Evolutionary conservation across 176 grass and related monocot genomes (phyloP), one percentile per base, ranked within the genome.

Genomic region (Cenchrus americanus): DNA sequence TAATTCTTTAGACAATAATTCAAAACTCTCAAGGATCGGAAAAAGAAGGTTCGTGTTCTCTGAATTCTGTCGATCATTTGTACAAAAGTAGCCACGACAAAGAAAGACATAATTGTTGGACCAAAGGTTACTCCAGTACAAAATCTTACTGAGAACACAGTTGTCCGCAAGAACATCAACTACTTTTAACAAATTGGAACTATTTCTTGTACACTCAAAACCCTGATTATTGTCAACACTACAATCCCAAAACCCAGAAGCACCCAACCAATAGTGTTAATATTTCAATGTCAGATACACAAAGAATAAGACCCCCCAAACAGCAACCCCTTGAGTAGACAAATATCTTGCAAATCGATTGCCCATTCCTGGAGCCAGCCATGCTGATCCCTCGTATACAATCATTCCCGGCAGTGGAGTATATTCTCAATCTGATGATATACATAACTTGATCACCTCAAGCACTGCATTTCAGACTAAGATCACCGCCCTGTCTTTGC

Each of bases 401-500:
- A 41, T 73, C 41, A 78, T 90, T 47, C 64, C 53, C 73, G 63
- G 62, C 19, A 78, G 27, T 66, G 46, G 3, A 86, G 60, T 50
- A 83, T 37, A 62, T 84, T 43, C 40, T 44, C 63, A 81, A 47
- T 62, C 32, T 69, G 70, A 68, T 59, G 70, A 68, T 59, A 80
- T 73, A 78, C 27, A 12, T 49, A 71, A n/a, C 67, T 78, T 54
- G 27, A 78, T 53, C 73, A 83, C 42, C 80, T 83, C 51, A 68
- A 69, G 42, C 51, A 75, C 66, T 79, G 11, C 23, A 75, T 53
- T 63, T 62, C 68, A 85, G 43, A 75, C n/a, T 64, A 50, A 57
- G 24, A 83, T 94, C 87, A 99, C 27, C 71, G 66, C 42, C 93
- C 91, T 26, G 91, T 94, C 90, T 99, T 96, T 0, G 91, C 89